Evolutionary conservation across 2,329 filamentous ascomycete species (phyloP).

Genomic region (Pestalotiopsis sp.): DNA sequence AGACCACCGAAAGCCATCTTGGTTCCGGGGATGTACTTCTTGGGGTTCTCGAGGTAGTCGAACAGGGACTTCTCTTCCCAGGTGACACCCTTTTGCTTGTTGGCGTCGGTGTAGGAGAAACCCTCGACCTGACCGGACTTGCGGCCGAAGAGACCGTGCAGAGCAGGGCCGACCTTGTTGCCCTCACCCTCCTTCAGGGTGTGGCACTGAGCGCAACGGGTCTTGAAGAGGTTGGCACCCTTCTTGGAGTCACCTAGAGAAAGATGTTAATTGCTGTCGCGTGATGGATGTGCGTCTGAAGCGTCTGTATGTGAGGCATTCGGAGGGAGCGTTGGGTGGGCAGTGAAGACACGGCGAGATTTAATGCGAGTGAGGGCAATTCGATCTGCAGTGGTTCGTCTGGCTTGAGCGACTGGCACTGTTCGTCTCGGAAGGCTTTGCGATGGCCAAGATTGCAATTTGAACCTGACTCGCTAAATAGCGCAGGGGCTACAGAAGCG

Average conservation of each 20-base stretch:
- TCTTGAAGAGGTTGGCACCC: slow-evolving; percentile 99
- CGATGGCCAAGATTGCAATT: background rate
- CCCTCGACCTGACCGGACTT: slow-evolving; percentile 90
- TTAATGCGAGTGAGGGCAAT: background rate
- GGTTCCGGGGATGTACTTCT: slow-evolving; percentile 99
- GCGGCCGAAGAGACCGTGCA: slow-evolving; percentile 97
- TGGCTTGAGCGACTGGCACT: background rate
- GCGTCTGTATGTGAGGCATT: background rate
- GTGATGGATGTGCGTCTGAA: background rate
- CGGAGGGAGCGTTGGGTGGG: background rate
- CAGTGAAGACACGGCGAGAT: background rate
- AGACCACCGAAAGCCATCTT: slow-evolving; percentile 99
- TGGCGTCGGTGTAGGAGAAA: slow-evolving; percentile 98
- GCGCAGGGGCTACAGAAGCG: slow-evolving; percentile 24
- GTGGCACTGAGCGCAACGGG: slow-evolving; percentile 98
- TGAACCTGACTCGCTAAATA: slow-evolving; percentile 26
- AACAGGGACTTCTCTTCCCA: slow-evolving; percentile 91
- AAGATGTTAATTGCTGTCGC: background rate
- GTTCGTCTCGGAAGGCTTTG: background rate
- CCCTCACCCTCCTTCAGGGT: slow-evolving; percentile 86
- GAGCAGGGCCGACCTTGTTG: slow-evolving; percentile 98
- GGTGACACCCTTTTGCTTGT: slow-evolving; percentile 92
- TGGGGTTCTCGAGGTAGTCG: slow-evolving; percentile 99
- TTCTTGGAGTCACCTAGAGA: slow-evolving; percentile 84
- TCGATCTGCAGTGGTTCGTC: background rate